These are phyloP conservation scores for Syzygium grande DNA, from an alignment of 345 rosid species.

Conservation along the genomic window DNA sequence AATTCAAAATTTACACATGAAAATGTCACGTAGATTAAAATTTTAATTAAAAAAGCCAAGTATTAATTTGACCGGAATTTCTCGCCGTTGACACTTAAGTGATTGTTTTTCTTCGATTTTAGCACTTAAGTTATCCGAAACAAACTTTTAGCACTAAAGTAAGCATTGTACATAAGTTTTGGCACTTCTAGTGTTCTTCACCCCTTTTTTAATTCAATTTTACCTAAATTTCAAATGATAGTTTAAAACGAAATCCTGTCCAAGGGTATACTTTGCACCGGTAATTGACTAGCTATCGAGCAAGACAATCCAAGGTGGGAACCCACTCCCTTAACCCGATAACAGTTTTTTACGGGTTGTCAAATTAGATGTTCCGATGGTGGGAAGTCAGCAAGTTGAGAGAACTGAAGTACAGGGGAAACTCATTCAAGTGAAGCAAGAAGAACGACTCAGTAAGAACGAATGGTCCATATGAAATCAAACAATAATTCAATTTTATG, in stretches of 20 bases:
- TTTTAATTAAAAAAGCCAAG: too few species aligned
- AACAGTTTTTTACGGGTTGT: background rate
- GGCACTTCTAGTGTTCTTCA: too few species aligned
- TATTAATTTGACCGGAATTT: too few species aligned
- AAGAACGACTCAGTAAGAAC: too few species aligned
- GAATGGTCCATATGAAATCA: background rate
- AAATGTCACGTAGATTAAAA: too few species aligned
- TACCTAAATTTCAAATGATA: background rate
- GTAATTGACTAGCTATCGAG: background rate
- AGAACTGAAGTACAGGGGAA: background rate
- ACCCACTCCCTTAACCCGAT: background rate
- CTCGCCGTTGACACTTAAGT: too few species aligned
- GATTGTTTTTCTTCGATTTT: too few species aligned
- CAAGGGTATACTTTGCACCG: accelerated
- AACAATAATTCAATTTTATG: background rate
- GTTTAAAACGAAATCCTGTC: background rate
- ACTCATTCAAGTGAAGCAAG: background rate
- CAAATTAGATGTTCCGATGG: too few species aligned
- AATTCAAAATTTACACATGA: too few species aligned
- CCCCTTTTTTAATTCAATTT: background rate
- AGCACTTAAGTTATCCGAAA: too few species aligned
- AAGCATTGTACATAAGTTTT: too few species aligned
- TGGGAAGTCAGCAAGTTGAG: background rate
- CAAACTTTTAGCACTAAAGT: too few species aligned
- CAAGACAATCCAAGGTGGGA: background rate